Conservation (phyloP, 1,139 yeast species). For the Diutina mesorugosa region DNA sequence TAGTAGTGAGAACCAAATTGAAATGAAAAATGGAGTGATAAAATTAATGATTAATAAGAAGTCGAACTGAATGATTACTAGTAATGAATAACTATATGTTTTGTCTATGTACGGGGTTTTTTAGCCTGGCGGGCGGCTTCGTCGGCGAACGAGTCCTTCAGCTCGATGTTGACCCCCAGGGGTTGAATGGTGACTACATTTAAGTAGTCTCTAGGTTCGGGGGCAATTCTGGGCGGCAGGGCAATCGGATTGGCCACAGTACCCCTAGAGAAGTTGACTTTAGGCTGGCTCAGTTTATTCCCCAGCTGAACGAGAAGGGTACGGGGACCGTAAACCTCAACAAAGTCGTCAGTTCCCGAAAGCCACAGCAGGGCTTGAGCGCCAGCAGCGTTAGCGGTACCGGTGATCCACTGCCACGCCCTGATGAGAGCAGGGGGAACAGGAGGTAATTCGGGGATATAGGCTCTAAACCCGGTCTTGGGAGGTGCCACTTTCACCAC, state of each 20-base stretch:
- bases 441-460: not conserved
- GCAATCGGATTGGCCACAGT: not conserved
- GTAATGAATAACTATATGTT: not conserved
- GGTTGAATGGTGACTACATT: slow-evolving; percentile 1
- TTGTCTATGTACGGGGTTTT: not conserved
- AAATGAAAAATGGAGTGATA: too few relatives aligned
- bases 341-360: slow-evolving; percentile 25
- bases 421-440: not conserved
- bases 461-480: not conserved
- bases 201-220: not conserved
- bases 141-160: not conserved
- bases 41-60: too few relatives aligned
- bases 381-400: not conserved
- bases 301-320: slow-evolving; percentile 30
- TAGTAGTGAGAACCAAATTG: too few relatives aligned
- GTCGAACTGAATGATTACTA: too few relatives aligned
- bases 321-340: slow-evolving; percentile 44
- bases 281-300: not conserved
- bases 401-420: not conserved
- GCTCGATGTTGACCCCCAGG: not conserved
- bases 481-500: not conserved
- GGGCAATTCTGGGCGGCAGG: not conserved
- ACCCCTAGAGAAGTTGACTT: not conserved
- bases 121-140: not conserved
- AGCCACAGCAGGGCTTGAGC: slow-evolving; percentile 6